These are phyloP conservation scores for Microbotryum intermedium DNA, from an alignment of 1,284 basidiomycete genomes.

Conservation along the genomic window DNA sequence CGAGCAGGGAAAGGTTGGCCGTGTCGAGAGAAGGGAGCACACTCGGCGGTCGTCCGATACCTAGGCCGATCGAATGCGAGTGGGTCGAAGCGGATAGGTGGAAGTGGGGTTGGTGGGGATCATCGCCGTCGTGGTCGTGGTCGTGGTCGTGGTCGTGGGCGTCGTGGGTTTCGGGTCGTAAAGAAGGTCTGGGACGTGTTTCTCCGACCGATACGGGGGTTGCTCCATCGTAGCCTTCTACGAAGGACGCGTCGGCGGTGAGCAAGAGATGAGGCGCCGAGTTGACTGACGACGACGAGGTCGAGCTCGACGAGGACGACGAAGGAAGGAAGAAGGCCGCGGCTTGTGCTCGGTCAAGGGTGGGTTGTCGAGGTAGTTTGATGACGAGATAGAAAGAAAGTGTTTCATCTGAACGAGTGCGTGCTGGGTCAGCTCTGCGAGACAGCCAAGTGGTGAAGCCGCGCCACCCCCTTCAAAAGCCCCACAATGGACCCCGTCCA, in stretches of 20 bases:
- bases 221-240: neutral
- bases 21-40: too few relatives aligned
- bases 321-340: slow-evolving; percentile 10
- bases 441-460: too few relatives aligned
- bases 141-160: neutral
- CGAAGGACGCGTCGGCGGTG: slow-evolving; percentile 7
- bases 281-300: neutral
- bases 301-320: neutral
- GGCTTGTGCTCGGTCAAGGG: slow-evolving; percentile 13
- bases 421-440: neutral
- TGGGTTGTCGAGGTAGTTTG: neutral
- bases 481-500: neutral
- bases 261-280: slow-evolving; percentile 11
- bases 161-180: neutral
- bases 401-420: slow-evolving; percentile 9
- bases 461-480: neutral
- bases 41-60: too few relatives aligned
- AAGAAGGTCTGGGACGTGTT: neutral
- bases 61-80: too few relatives aligned
- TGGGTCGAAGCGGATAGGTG: too few relatives aligned
- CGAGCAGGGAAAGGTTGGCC: neutral
- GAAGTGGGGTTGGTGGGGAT: neutral
- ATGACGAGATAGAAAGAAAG: slow-evolving; percentile 8
- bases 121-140: neutral
- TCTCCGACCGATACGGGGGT: neutral